Conservation (phyloP, 2,329 filamentous ascomycete species). For the Botrytis deweyae region DNA sequence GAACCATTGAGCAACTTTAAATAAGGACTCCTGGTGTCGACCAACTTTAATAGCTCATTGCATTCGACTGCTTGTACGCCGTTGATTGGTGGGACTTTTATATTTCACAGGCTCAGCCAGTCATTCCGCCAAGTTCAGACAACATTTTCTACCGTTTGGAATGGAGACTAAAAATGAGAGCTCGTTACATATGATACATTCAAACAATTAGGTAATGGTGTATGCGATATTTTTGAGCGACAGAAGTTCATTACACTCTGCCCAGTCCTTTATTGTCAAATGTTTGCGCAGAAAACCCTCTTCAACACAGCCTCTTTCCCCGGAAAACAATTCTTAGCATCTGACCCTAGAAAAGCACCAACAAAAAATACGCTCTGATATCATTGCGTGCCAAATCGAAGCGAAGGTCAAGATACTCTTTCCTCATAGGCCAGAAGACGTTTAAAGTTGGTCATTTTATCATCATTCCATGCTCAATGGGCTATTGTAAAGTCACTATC, state of each 20-base stretch:
- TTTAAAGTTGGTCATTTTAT: neutral
- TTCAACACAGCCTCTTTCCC: constrained; percentile 6
- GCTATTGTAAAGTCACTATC: neutral
- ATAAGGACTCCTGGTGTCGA: neutral
- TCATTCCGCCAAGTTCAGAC: neutral
- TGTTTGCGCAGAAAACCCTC: neutral
- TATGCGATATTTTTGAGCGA: neutral
- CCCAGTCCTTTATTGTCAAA: neutral
- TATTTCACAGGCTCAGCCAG: neutral
- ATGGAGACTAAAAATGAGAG: neutral
- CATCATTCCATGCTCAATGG: neutral
- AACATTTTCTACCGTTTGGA: neutral
- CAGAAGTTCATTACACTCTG: neutral
- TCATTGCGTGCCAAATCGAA: neutral
- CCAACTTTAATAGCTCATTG: neutral
- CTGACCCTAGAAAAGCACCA: neutral
- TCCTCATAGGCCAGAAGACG: neutral
- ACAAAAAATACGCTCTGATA: neutral
- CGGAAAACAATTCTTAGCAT: neutral
- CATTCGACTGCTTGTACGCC: neutral
- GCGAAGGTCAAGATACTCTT: neutral
- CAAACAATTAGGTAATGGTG: neutral
- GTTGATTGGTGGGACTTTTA: neutral
- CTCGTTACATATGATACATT: neutral
- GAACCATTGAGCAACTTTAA: neutral